phyloP scores from a whole-genome alignment of 2,329 filamentous ascomycete species.

The Spiromastix sp. region DNA sequence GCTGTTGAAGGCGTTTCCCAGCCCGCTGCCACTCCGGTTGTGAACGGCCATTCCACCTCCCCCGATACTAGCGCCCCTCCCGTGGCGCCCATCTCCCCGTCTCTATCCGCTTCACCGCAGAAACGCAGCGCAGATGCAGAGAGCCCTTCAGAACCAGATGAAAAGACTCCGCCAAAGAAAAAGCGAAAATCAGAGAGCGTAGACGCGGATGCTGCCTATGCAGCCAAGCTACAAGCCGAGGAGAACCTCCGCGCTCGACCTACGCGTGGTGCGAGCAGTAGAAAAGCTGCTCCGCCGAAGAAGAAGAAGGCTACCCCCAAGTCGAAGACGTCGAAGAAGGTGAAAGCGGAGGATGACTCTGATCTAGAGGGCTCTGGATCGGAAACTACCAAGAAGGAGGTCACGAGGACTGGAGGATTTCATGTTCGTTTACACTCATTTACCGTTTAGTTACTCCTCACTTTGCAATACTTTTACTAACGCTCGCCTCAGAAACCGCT shows the following conservation, averaged over 20 bases:
- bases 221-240: slow-evolving; percentile 81
- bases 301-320: slow-evolving; percentile 50
- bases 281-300: slow-evolving; percentile 49
- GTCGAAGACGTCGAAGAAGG: slow-evolving; percentile 52
- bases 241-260: slow-evolving; percentile 69
- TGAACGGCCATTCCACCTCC: slow-evolving; percentile 26
- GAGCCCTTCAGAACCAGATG: slow-evolving; percentile 27
- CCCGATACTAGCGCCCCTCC: slow-evolving; percentile 15
- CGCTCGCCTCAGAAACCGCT: slow-evolving; percentile 31
- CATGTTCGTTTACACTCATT: slow-evolving; percentile 46
- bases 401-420: slow-evolving; percentile 76
- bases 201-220: slow-evolving; percentile 78
- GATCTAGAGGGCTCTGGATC: slow-evolving; percentile 58
- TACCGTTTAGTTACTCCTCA: slow-evolving; percentile 6
- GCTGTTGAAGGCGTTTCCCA: slow-evolving; percentile 9
- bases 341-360: slow-evolving; percentile 69
- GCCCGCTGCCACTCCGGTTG: slow-evolving; percentile 14
- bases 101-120: slow-evolving; percentile 25
- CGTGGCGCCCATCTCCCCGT: slow-evolving; percentile 20
- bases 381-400: slow-evolving; percentile 46
- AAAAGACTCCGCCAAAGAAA: slow-evolving; percentile 47
- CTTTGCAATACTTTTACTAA: neutral
- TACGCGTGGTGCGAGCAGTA: slow-evolving; percentile 61
- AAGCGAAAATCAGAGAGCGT: slow-evolving; percentile 52
- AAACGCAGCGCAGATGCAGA: slow-evolving; percentile 35